Evolutionary conservation across 1,284 basidiomycete genomes (phyloP), one percentile per base, ranked within the genome.

Genomic region (Puccinia brachypodii): DNA sequence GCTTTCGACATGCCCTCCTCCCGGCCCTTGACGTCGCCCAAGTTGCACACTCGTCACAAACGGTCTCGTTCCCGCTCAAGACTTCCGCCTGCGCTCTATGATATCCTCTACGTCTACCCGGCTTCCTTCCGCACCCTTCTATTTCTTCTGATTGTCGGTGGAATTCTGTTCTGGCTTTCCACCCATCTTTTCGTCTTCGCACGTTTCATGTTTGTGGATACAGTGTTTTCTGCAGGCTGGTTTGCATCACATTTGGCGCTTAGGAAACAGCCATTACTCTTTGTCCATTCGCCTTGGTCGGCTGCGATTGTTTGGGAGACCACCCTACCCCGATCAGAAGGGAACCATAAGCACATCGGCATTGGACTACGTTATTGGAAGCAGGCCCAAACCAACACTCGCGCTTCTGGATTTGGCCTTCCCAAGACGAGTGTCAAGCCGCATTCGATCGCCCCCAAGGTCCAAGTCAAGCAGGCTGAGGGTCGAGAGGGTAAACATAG

Each of bases 261-360:
- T 50, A 50, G 84, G 36, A 85, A 85, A 78, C 62, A 83, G 64
- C 84, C 84, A 22, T 50, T 85, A 13, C 25, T 85, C 3, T 85
- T 84, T 22, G 81, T 85, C 8, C 82, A 83, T 64, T 84, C 82
- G 4, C 79, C 75, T 0, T 72, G 44, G 13, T 56, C 81, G 53
- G 82, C 82, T 19, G 78, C 83, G 13, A 73, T 85, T 28, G 84
- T 85, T 1, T 85, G 84, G 84, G 84, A 85, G 56, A 82, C 84
- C 28, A 84, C 82, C 79, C 80, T 44, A 82, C 74, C 66, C 58
- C 77, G 77, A 25, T 47, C 53, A 36, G 77, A 79, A 56, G 64
- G 36, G n/a, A 31, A 64, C 25, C 68, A 42, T 40, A 50, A 69
- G n/a, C 50, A 81, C 36, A 74, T 25, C 66, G 69, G 69, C 31